phyloP scores from a whole-genome alignment of 2,329 filamentous ascomycete species.

The Botrytis cinerea region DNA sequence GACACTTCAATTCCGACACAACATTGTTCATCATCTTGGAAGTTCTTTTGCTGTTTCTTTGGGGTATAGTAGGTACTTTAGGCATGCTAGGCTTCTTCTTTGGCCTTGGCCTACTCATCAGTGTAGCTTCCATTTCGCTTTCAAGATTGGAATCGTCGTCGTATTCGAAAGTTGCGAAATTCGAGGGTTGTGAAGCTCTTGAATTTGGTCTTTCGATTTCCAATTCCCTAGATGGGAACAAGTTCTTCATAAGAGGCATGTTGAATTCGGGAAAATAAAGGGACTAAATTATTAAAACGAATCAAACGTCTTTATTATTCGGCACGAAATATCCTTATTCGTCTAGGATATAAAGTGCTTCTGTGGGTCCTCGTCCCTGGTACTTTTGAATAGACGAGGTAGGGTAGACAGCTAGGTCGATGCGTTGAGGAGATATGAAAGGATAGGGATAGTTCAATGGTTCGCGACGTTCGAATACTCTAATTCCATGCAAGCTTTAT shows the following conservation, averaged over 20 bases:
- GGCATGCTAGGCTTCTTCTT: conserved; percentile 34
- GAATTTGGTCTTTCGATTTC: conserved; percentile 19
- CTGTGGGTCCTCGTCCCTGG: conserved; percentile 15
- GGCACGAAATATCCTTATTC: conserved; percentile 18
- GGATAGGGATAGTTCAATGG: conserved; percentile 5
- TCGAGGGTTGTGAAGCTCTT: conserved; percentile 25
- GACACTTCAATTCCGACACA: conserved; percentile 36
- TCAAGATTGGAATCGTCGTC: conserved; percentile 33
- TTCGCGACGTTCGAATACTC: conserved; percentile 13
- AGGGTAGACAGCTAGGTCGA: conserved; percentile 8
- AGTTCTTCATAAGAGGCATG: conserved; percentile 37
- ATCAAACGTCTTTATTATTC: conserved; percentile 15
- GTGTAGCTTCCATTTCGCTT: conserved; percentile 39
- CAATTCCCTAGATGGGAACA: conserved; percentile 31
- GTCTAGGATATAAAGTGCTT: conserved; percentile 23
- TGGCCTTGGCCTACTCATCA: conserved; percentile 31
- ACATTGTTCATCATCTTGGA: conserved; percentile 36
- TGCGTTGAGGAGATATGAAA: conserved; percentile 14
- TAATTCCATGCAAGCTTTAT: conserved; percentile 22
- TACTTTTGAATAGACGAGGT: conserved; percentile 8
- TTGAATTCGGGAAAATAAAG: conserved; percentile 20
- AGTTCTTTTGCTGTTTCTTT: conserved; percentile 35
- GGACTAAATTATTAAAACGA: conserved; percentile 17
- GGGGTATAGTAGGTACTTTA: conserved; percentile 33
- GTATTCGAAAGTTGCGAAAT: conserved; percentile 35